phyloP scores from a whole-genome alignment of 257 asterid species.

The Ophiorrhiza pumila region DNA sequence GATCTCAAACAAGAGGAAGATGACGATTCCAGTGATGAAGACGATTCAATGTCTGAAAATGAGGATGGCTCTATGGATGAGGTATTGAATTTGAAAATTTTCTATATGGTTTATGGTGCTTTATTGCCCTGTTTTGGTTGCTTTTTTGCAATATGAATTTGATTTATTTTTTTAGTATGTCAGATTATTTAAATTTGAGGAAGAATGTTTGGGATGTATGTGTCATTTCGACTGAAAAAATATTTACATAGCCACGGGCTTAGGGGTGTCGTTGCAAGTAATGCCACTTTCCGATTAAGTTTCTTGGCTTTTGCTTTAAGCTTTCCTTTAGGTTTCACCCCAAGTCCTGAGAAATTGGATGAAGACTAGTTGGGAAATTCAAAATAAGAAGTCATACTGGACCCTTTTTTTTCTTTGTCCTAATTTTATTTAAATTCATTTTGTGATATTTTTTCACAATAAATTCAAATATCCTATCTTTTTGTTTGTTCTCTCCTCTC shows the following conservation, averaged over 20 bases:
- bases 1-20: slow-evolving; percentile 36
- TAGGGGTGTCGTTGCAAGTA: background rate
- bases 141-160: background rate
- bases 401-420: too few species aligned
- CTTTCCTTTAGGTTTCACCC: background rate
- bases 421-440: background rate
- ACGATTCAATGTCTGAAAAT: slow-evolving; percentile 22
- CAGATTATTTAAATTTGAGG: background rate
- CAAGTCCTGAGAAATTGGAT: background rate
- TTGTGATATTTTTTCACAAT: background rate
- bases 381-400: background rate
- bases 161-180: background rate
- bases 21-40: slow-evolving; percentile 42
- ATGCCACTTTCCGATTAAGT: background rate
- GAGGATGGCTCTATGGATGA: slow-evolving; percentile 21
- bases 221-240: background rate
- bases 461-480: background rate
- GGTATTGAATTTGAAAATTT: slow-evolving; percentile 9
- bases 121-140: background rate
- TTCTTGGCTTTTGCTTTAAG: background rate
- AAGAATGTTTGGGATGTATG: background rate
- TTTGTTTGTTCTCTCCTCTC: background rate
- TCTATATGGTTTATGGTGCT: background rate
- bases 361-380: background rate
- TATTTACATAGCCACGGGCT: background rate